Evolutionary conservation across 2,329 filamentous ascomycete species (phyloP).

Genomic region (Trichophaea hybrida): DNA sequence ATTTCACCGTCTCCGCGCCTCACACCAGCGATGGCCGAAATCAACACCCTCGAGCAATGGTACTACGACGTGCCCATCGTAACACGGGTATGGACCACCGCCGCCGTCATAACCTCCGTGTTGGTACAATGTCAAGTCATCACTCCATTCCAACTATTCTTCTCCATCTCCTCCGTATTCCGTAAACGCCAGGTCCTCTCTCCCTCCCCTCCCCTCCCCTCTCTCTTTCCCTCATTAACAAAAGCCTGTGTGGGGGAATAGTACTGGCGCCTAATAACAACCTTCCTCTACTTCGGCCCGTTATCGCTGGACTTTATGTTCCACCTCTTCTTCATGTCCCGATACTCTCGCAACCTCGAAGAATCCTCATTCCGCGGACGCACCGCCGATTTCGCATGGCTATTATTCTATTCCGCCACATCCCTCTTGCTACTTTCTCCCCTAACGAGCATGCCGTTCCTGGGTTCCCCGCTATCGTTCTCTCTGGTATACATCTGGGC

Average conservation of each 20-base stretch:
- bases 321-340: slow-evolving; percentile 95
- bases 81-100: slow-evolving; percentile 92
- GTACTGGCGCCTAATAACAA: slow-evolving; percentile 95
- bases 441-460: slow-evolving; percentile 77
- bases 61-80: slow-evolving; percentile 98
- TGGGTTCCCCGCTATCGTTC: slow-evolving; percentile 83
- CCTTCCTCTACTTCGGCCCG: slow-evolving; percentile 94
- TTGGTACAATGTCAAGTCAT: slow-evolving; percentile 87
- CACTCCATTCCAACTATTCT: slow-evolving; percentile 90
- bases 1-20: neutral
- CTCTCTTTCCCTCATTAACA: neutral
- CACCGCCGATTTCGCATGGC: slow-evolving; percentile 87
- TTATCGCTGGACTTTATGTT: slow-evolving; percentile 88
- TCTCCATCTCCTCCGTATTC: slow-evolving; percentile 86
- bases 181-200: slow-evolving; percentile 65
- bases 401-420: slow-evolving; percentile 70
- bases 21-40: slow-evolving; percentile 16
- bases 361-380: slow-evolving; percentile 74
- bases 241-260: slow-evolving; percentile 32
- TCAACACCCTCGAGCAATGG: slow-evolving; percentile 74
- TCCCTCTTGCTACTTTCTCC: slow-evolving; percentile 68
- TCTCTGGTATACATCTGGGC: slow-evolving; percentile 98
- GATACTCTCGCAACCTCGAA: slow-evolving; percentile 88
- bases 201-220: neutral
- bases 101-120: slow-evolving; percentile 72